A percentile compares a stretch with the other conserved stretches of the same genome.
These are phyloP conservation scores for Knoxdaviesia capensis DNA, from an alignment of 2,329 filamentous ascomycete species.

Conservation along the genomic window DNA sequence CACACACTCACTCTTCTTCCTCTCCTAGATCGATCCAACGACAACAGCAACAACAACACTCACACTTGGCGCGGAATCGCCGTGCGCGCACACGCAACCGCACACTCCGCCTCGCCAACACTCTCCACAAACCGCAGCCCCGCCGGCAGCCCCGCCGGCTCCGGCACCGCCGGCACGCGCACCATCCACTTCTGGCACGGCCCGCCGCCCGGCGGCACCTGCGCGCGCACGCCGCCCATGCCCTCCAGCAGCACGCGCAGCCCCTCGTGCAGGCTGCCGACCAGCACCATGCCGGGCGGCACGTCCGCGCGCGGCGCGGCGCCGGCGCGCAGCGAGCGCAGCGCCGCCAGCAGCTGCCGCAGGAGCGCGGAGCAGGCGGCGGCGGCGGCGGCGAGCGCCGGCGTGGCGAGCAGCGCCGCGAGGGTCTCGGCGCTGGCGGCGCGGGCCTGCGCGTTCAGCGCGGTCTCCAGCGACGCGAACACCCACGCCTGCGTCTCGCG, in stretches of 20 bases:
- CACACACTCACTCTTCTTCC: background rate
- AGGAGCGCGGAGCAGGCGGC: no score
- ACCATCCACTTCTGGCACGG: conserved; percentile 48
- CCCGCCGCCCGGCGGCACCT: no score
- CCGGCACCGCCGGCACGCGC: conserved; percentile 21
- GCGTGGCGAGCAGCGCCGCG: background rate
- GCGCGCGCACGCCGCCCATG: no score
- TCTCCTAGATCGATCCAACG: no score
- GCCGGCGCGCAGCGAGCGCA: no score
- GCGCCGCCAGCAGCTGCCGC: no score
- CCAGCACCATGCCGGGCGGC: no score
- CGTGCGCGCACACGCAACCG: conserved; percentile 31
- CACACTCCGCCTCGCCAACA: conserved; percentile 31
- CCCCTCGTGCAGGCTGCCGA: background rate
- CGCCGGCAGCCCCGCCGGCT: conserved; percentile 13
- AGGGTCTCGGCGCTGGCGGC: no score
- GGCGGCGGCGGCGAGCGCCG: no score
- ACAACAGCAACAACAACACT: conserved; percentile 8
- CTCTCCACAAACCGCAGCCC: conserved; percentile 35
- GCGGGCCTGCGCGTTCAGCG: no score
- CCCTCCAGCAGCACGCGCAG: background rate
- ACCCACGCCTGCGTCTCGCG: conserved; percentile 48
- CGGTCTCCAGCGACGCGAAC: conserved; percentile 29
- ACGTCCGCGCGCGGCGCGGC: no score
- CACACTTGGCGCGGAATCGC: conserved; percentile 33